Evolutionary conservation across 2,329 filamentous ascomycete genomes (phyloP), one percentile per base, ranked within the genome.

Genomic region (Leptosphaerulina australis): DNA sequence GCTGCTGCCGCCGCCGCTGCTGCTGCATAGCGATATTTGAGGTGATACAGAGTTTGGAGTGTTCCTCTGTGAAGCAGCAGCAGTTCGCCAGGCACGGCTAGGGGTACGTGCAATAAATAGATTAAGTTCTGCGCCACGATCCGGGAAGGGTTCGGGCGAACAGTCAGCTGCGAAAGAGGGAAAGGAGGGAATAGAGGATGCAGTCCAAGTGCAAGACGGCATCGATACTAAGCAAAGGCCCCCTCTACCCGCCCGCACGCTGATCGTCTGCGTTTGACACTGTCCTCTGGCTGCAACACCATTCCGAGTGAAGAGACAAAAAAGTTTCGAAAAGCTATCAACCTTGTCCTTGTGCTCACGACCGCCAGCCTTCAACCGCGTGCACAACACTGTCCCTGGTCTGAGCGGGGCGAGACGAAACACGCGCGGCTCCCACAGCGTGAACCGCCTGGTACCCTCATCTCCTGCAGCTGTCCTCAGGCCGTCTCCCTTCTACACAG

Each of bases 401-500:
- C 48, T 29, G 30, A 53, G 44, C 44, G 39, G n/a, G 49, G 34
- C 50, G 29, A 41, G 44, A 50, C 50, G 44, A 49, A 53, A 53
- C 50, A 53, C 39, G 39, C 50, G 50, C 50, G 50, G 50, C 50
- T 47, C 25, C 33, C 34, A 47, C 50, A 44, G 38, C 34, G 44
- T 44, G 31, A 43, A 48, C 44, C 50, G 39, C 39, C 37, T 36
- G 28, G 38, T 35, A 33, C 35, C 37, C 40, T 53, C 50, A 53
- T 53, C 45, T 53, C 39, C 39, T 45, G 43, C 50, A 41, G 28
- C 40, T 31, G 50, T 35, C 39, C 50, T 33, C 15, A 40, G 48
- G 41, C 41, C 41, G 46, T 30, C 31, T 26, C 44, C 35, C 44
- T 44, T 49, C 44, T 38, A 47, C 50, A 47, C 49, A 28, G 34